phyloP scores from a whole-genome alignment of 73 alveolate species.

The Uronychia binucleata region DNA sequence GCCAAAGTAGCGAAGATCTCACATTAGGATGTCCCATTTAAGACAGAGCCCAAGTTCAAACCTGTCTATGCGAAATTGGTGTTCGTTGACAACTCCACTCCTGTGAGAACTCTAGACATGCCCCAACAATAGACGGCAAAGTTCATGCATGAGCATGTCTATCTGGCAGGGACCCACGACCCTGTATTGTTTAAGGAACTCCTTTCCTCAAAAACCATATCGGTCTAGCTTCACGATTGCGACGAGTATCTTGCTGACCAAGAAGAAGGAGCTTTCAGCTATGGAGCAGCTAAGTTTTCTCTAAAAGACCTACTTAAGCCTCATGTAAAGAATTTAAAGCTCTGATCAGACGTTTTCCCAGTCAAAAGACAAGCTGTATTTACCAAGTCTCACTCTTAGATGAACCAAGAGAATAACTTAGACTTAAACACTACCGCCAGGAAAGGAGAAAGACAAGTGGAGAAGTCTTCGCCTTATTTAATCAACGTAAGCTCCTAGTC shows the following conservation, averaged over 20 bases:
- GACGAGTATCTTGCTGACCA: constrained; percentile 47
- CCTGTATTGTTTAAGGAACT: constrained; percentile 50
- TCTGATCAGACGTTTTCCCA: constrained; percentile 64
- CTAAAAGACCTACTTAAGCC: constrained; percentile 50
- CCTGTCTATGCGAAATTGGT: constrained; percentile 49
- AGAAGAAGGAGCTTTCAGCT: constrained; percentile 11
- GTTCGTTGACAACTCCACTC: constrained; percentile 43
- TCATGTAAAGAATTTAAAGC: constrained; percentile 47
- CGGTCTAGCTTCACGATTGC: constrained; percentile 65
- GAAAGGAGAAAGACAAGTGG: constrained; percentile 50
- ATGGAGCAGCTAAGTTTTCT: constrained; percentile 58
- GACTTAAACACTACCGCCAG: constrained; percentile 70
- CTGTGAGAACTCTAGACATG: constrained; percentile 37
- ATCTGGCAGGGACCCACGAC: constrained; percentile 45
- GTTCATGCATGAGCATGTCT: constrained; percentile 64
- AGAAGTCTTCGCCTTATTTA: constrained; percentile 58
- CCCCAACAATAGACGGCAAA: constrained; percentile 43
- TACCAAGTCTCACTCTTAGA: neutral
- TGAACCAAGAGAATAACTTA: constrained; percentile 43
- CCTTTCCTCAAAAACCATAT: constrained; percentile 32
- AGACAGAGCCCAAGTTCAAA: constrained; percentile 60
- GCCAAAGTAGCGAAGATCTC: no score
- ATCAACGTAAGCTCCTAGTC: no score
- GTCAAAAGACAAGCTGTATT: constrained; percentile 54
- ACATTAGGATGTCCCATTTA: constrained; percentile 64